phyloP scores from a whole-genome alignment of 345 rosid species.

The Salix viminalis region DNA sequence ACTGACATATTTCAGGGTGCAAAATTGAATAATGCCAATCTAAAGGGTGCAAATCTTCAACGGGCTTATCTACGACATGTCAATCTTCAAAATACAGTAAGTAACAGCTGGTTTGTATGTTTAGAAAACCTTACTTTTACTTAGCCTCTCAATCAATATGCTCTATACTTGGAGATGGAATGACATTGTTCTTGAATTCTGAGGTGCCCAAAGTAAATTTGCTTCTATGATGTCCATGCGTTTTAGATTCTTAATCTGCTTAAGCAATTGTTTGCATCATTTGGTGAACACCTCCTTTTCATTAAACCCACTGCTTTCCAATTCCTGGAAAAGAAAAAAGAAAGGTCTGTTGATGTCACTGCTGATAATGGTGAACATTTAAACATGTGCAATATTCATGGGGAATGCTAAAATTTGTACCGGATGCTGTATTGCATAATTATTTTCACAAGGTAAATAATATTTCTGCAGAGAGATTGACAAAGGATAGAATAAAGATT shows the following conservation, averaged over 20 bases:
- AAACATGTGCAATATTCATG: not conserved
- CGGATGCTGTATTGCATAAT: not conserved
- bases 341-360: not conserved
- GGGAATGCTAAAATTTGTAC: not conserved
- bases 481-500: not conserved
- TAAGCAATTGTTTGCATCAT: not conserved
- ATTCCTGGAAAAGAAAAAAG: not conserved
- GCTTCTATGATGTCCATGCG: not conserved
- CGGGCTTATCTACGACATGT: constrained; percentile 84
- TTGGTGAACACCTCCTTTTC: not conserved
- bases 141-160: not conserved
- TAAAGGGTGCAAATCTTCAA: constrained; percentile 89
- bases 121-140: not conserved
- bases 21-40: constrained; percentile 72
- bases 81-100: constrained; percentile 77
- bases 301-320: not conserved
- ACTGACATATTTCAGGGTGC: constrained; percentile 58
- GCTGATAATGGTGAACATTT: not conserved
- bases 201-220: not conserved
- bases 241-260: not conserved
- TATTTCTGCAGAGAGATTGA: not conserved
- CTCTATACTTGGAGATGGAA: not conserved
- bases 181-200: not conserved
- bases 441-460: not conserved
- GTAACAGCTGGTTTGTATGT: constrained; percentile 20